Base-by-base conservation (phyloP, 1,284 basidiomycete genomes). In the Coriolopsis trogii region DNA sequence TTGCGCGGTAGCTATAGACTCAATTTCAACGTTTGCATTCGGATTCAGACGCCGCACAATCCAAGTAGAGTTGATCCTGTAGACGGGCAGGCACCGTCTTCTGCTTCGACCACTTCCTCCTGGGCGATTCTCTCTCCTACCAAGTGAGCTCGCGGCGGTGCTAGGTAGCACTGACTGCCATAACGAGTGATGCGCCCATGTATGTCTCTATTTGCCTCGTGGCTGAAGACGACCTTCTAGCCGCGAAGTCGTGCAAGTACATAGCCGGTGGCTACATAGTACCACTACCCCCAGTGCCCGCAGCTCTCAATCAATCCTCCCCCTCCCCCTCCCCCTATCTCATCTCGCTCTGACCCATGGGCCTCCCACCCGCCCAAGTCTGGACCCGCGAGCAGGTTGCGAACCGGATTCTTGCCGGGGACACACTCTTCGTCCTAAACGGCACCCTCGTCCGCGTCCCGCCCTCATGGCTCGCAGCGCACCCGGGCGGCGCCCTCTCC, bases 401-500 rank as follows among this genome's bases (percentile, higher is more conserved):
- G 7, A 68, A 71, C 7, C 81, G 82, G 62, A 91, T 97, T 63
- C 78, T 91, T 63, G 75, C 76, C 1, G 94, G 95, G 49, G 84
- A 95, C 55, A 73, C 79, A 46, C 81, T 98, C 60, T 81, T 98
- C 69, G 78, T 99, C 56, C 90, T 92, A 73, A 75, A 82, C 63
- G 78, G 80, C 59, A 77, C 81, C 54, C 85, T 98, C 57, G 85
- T 98, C 60, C 85, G 87, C 57, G 84, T 97, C n/a, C 84, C 93
- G 20, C 78, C 80, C 12, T 74, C 79, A 15, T 98, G 96, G 97
- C 84, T 96, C 18, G 70, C 80, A 3, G 75, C 79, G 3, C 97
- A 99, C 68, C 96, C 96, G 0, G 97, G 96, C 37, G 95, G 96
- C 47, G 73, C 84, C 12, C 86, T 98, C 41, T 83, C 95, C 16